Base-by-base conservation (phyloP, 352 stramenopile species). In the Phytophthora constricta region DNA sequence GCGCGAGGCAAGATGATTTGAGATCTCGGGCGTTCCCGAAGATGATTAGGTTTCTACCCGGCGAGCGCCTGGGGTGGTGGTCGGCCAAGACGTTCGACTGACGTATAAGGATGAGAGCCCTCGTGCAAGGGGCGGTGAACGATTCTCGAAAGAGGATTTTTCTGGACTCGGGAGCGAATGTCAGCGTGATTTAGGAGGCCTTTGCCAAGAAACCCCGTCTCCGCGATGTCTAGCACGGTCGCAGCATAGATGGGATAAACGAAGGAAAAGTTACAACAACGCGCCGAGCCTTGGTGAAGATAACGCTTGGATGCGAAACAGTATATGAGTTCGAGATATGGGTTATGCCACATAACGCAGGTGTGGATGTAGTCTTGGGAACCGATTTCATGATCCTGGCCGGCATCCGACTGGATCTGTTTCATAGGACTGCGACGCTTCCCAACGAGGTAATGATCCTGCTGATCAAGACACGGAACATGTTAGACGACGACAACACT, bases 341-440 rank as follows among this genome's bases (percentile, higher is more conserved):
- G 37, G 14, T 65, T 2, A 65, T 66, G 58, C 20, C 45, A 1
- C 58, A 60, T 26, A 53, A 16, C 8, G 48, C 48, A 5, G 49
- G 28, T 26, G 27, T 43, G 22, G 34, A 51, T 5, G 47, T 55
- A 1, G 46, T 63, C 1, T 22, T 67, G 0, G 34, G 47, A 1
- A 64, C 47, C 0, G 57, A 64, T 16, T 64, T 56, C 19, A 64
- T 50, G 23, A 52, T 58, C 3, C 58, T 47, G 7, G 58, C 58
- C 0, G 58, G 58, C 1, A n/a, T 65, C 0, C n/a, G 48, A 1
- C 16, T 60, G 41, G 59, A 66, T 20, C 20, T 49, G 16, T 66
- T 49, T 13, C 28, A 57, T 8, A 28, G 2, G 0, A 62, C 42
- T 2, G 60, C 52, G 5, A 46, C 34, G 19, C 42, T 61, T 5